Conservation (phyloP, 441 rosid species). For the Daphne laureola region DNA sequence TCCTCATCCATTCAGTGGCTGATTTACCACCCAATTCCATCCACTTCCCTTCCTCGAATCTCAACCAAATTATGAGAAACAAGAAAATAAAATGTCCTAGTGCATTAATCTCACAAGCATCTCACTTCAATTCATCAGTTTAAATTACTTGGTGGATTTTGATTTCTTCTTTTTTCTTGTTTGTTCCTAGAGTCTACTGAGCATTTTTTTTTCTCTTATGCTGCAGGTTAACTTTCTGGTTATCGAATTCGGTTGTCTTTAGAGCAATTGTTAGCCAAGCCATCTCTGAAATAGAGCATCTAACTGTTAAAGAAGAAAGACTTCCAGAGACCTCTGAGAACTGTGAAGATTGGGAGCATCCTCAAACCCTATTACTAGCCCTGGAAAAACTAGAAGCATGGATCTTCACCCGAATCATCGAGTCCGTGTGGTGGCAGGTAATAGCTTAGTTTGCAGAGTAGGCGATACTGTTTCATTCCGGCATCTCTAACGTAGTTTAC, state of each 20-base stretch:
- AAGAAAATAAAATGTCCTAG: no score
- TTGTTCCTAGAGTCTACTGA: slow-evolving; percentile 3
- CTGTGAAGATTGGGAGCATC: slow-evolving; percentile 66
- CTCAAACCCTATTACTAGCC: slow-evolving; percentile 45
- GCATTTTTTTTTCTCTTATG: slow-evolving; percentile 14
- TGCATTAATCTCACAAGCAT: no score
- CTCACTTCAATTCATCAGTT: no score
- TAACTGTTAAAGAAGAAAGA: slow-evolving; percentile 11
- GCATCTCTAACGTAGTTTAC: slow-evolving; percentile 9
- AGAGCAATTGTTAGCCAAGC: slow-evolving; percentile 55
- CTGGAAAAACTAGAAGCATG: slow-evolving; percentile 83
- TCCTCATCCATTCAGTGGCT: no score
- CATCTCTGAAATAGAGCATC: slow-evolving; percentile 27
- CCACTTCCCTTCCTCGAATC: no score
- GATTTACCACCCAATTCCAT: no score
- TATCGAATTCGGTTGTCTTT: slow-evolving; percentile 71
- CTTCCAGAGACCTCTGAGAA: slow-evolving; percentile 11
- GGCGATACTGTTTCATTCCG: neutral
- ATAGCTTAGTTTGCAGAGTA: slow-evolving; percentile 11
- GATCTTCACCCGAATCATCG: slow-evolving; percentile 85
- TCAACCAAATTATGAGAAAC: no score
- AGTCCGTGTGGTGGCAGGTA: slow-evolving; percentile 99
- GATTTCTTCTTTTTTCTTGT: neutral
- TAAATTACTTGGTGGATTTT: no score
- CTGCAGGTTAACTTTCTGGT: slow-evolving; percentile 79